These are phyloP conservation scores for Lipomyces yamadae DNA, from an alignment of 805 yeast genomes.

Conservation along the genomic window DNA sequence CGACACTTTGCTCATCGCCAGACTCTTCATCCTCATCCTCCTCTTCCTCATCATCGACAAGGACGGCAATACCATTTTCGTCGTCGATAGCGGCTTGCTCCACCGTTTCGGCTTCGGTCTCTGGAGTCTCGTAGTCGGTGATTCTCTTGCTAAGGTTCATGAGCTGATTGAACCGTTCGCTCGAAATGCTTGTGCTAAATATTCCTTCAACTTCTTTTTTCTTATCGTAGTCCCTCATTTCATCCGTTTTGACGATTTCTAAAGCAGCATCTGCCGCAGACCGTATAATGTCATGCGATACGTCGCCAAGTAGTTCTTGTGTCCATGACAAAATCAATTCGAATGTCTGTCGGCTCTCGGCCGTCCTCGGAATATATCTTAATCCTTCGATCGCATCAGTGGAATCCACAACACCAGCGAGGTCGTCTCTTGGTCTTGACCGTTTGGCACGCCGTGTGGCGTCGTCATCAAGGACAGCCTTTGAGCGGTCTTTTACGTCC, in stretches of 20 bases:
- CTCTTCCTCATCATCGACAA: constrained; percentile 52
- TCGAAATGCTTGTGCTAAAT: constrained; percentile 51
- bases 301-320: constrained; percentile 63
- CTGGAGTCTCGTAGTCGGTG: constrained; percentile 53
- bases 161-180: constrained; percentile 55
- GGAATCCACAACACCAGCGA: constrained; percentile 46
- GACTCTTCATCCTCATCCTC: constrained; percentile 44
- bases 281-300: constrained; percentile 71
- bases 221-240: constrained; percentile 51
- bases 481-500: constrained; percentile 32
- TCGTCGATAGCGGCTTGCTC: constrained; percentile 44
- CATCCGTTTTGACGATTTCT: constrained; percentile 58
- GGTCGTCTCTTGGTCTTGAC: constrained; percentile 28
- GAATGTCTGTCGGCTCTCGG: constrained; percentile 56
- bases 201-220: constrained; percentile 58
- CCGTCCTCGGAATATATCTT: constrained; percentile 66
- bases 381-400: constrained; percentile 52
- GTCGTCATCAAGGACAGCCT: constrained; percentile 22
- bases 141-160: constrained; percentile 53
- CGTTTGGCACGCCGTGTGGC: constrained; percentile 14
- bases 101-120: constrained; percentile 33
- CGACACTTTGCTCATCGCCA: constrained; percentile 44
- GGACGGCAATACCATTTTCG: constrained; percentile 53
- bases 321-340: constrained; percentile 67
- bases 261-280: constrained; percentile 73